A percentile compares a stretch with the other conserved stretches of the same genome.
Conservation (phyloP, 345 rosid genomes). For the Nasturtium officinale region DNA sequence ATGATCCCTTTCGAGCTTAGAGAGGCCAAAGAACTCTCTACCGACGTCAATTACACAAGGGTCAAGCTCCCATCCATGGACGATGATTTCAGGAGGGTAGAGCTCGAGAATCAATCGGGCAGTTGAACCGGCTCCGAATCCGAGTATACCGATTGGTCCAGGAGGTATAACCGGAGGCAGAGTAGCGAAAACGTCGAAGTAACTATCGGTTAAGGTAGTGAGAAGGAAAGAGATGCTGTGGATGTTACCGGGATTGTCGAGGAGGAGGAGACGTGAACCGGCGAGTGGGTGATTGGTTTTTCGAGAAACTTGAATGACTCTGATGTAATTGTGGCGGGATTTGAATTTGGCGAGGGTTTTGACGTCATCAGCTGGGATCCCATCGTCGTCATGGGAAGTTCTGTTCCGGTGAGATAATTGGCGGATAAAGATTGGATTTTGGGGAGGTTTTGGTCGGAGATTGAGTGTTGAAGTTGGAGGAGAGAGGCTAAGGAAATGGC, state of each 20-base stretch:
- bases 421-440: constrained; percentile 32
- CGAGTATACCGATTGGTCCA: constrained; percentile 79
- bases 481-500: neutral
- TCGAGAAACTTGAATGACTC: constrained; percentile 75
- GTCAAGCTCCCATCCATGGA: constrained; percentile 96
- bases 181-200: constrained; percentile 85
- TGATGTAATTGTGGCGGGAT: constrained; percentile 79
- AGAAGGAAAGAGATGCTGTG: constrained; percentile 84
- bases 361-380: constrained; percentile 70
- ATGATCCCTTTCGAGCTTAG: constrained; percentile 63
- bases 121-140: constrained; percentile 83
- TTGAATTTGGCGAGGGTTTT: constrained; percentile 68
- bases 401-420: constrained; percentile 22
- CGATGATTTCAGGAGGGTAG: constrained; percentile 54
- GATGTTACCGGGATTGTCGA: constrained; percentile 85
- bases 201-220: constrained; percentile 66
- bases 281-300: constrained; percentile 70
- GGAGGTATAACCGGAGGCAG: constrained; percentile 73
- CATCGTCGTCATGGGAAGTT: constrained; percentile 49
- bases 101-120: constrained; percentile 70
- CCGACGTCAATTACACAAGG: constrained; percentile 77
- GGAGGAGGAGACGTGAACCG: constrained; percentile 66
- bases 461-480: constrained; percentile 18
- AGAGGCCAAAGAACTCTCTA: constrained; percentile 72
- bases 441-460: constrained; percentile 35